These are phyloP conservation scores for Fusarium equiseti DNA, from an alignment of 2,329 filamentous ascomycete species.

Conservation along the genomic window DNA sequence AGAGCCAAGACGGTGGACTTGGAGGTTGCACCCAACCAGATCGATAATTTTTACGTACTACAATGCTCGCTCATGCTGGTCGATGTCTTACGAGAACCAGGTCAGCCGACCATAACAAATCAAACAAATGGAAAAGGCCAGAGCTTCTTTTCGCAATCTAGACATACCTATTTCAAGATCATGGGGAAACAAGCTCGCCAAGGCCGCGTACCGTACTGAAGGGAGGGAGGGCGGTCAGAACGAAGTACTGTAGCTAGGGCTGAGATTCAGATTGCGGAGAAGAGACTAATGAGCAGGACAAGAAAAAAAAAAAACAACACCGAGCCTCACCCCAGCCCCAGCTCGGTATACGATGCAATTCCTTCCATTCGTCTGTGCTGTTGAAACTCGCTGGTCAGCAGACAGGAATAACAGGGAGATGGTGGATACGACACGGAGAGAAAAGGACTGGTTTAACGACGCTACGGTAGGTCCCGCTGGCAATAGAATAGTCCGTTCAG, in stretches of 20 bases:
- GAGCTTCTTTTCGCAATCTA: neutral
- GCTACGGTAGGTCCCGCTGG: conserved; percentile 29
- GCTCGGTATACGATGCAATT: conserved; percentile 15
- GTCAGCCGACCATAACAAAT: conserved; percentile 24
- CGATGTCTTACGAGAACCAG: neutral
- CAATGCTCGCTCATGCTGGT: conserved; percentile 2
- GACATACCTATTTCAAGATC: conserved; percentile 4
- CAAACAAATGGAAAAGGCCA: neutral
- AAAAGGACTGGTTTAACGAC: conserved; percentile 19
- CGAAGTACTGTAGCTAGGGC: conserved; percentile 26
- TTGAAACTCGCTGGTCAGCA: conserved; percentile 32
- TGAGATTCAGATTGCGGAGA: conserved; percentile 39
- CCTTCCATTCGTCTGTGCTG: conserved; percentile 28
- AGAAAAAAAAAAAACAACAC: conserved; percentile 9
- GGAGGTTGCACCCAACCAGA: conserved; percentile 4
- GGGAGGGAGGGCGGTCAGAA: conserved; percentile 18
- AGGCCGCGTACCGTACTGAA: neutral
- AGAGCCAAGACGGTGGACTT: conserved; percentile 8
- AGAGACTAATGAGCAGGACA: conserved; percentile 6
- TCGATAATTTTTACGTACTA: conserved; percentile 32
- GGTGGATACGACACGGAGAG: conserved; percentile 30
- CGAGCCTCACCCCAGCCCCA: conserved; percentile 25
- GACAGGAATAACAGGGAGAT: conserved; percentile 32
- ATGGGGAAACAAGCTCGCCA: conserved; percentile 30
- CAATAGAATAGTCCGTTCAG: conserved; percentile 5